Base-by-base conservation (phyloP, 1,284 basidiomycete genomes). In the Leccinum proliferum region DNA sequence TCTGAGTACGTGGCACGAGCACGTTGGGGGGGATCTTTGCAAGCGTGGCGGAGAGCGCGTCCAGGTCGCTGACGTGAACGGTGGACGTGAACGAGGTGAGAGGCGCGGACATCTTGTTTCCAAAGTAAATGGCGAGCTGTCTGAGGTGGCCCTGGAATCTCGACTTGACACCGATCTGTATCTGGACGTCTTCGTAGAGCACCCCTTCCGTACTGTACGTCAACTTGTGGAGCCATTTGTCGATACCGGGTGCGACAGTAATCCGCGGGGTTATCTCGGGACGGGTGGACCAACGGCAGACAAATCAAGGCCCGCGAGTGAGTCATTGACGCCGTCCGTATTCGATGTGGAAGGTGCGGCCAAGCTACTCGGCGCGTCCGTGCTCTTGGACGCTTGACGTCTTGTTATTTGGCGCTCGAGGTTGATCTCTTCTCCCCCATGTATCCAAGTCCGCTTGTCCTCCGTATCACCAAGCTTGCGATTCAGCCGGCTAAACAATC, bases 111-210 rank as follows among this genome's bases (percentile, higher is more conserved):
- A 96, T 82, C 77, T 99, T 99, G 83, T 99, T 99, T 67, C 96
- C 96, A 68, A 99, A 86, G 78, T 96, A 99, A 35, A 99, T 81
- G 21, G 95, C 93, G 53, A 99, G 75, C 67, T 96, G 92, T 14
- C 96, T 96, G 43, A 94, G 83, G 68, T 94, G 88, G 12, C 91
- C 92, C 74, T 98, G 96, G 74, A 93, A 99, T 70, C 96, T 90
- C 56, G 94, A 94, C 78, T 99, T 99, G 79, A 99, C 77, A 34
- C 96, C 97, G 65, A 99, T 88, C 74, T 98, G 96, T 41, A 99
- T 84, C 76, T 96, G 93, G 14, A 92, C 86, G 71, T 99, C 97
- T 75, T 99, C 97, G 76, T 93, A 99, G 15, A 99, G 83, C 29
- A 99, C 88, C 56, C 97, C 97, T 67, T 99, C 96, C 25, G 83